Evolutionary conservation across 2,329 filamentous ascomycete species (phyloP), one percentile per base, ranked within the genome.

Genomic region (Aspergillus unguis): DNA sequence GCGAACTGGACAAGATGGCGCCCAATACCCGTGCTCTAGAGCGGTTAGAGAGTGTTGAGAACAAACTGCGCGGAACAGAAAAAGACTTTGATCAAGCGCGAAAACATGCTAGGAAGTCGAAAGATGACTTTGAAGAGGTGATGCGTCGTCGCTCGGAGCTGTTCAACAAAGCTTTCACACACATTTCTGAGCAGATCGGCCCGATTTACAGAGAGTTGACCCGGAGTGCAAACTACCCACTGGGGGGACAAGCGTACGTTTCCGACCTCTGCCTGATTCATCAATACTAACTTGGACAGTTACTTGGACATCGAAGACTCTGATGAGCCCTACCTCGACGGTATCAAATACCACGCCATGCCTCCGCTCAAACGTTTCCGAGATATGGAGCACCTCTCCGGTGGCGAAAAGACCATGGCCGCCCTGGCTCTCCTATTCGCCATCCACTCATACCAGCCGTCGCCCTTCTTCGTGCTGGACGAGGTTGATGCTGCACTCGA

Each of bases 261-360:
- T 6, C 1, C 2, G 9, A 0, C 5, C 35, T 5, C 11, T n/a
- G 26, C 28, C 27, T 11, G 27, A 28, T 17, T 17, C 17, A 37
- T 11, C 35, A 6, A 3, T 25, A 25, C 41, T 57, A 26, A 50
- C 50, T 8, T 3, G 4, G 41, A 55, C 44, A 77, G 75, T 1
- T 96, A 96, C 67, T 85, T 99, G 44, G 92, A 96, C 66, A 92
- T 95, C 70, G 92, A 96, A 69, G 92, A 99, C 70, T 89, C 87
- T n/a, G 91, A 96, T 58, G 92, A 95, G 65, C 94, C 94, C 0
- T 99, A 97, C 71, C 83, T 96, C 3, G 90, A 89, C 37, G 94
- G 94, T 31, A 91, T 99, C 74, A 96, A 96, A 68, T 99, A 99
- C 74, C 92, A 97, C 69, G 95, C 94, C 57, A 99, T 97, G 92